Evolutionary conservation across 2,329 filamentous ascomycete genomes (phyloP).

Genomic region (Geosmithia flava): DNA sequence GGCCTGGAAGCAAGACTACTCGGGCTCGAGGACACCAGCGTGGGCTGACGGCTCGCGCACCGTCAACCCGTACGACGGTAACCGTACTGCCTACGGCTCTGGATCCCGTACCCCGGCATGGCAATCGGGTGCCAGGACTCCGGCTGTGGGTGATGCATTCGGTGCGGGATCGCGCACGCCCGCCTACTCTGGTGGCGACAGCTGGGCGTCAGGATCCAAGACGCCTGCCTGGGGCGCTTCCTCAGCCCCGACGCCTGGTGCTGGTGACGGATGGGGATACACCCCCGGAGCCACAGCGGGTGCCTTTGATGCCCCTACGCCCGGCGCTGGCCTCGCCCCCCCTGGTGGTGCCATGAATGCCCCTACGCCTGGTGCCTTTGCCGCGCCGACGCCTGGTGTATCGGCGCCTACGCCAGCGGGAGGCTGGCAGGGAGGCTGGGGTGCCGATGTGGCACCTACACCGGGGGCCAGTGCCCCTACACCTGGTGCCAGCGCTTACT

Average conservation of each 20-base stretch:
- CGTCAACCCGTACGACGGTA: conserved; percentile 61
- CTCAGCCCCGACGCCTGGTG: conserved; percentile 46
- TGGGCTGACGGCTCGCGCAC: conserved; percentile 57
- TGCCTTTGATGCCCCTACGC: conserved; percentile 60
- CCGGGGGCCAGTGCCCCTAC: conserved; percentile 49
- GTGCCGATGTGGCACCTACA: conserved; percentile 58
- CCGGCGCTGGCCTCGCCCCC: conserved; percentile 43
- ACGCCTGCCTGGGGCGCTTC: conserved; percentile 58
- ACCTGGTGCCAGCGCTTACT: conserved; percentile 48
- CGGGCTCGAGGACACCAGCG: conserved; percentile 53
- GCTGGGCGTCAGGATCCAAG: conserved; percentile 58
- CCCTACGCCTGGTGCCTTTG: conserved; percentile 52
- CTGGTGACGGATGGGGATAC: conserved; percentile 48
- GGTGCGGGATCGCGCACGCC: conserved; percentile 57
- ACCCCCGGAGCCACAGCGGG: conserved; percentile 33
- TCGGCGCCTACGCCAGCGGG: conserved; percentile 51
- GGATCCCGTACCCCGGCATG: conserved; percentile 64
- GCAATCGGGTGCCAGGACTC: conserved; percentile 65
- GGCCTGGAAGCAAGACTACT: conserved; percentile 44
- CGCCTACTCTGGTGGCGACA: conserved; percentile 45
- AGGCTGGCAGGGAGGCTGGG: conserved; percentile 47
- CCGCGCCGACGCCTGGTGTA: conserved; percentile 47
- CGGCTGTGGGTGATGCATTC: conserved; percentile 48
- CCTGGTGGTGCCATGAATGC: conserved; percentile 53
- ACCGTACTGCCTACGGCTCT: conserved; percentile 64